phyloP scores from a whole-genome alignment of 2,329 filamentous ascomycete species.

The Colletotrichum horii region DNA sequence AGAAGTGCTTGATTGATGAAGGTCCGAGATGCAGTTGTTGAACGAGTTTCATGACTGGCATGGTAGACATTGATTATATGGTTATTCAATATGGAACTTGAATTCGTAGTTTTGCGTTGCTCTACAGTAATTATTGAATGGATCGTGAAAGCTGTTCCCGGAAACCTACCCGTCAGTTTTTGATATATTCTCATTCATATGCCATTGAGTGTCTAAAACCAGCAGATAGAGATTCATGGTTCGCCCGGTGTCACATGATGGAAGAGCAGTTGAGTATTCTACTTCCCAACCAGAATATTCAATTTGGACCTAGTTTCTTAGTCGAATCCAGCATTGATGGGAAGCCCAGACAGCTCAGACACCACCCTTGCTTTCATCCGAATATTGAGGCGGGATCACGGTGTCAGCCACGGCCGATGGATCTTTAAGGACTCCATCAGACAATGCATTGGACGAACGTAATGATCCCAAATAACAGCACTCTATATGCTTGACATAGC shows the following conservation, averaged over 20 bases:
- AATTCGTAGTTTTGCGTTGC: accelerated
- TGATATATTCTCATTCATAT: neutral
- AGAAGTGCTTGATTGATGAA: neutral
- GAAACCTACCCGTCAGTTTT: neutral
- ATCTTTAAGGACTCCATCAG: neutral
- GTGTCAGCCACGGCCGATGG: neutral
- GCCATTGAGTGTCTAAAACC: neutral
- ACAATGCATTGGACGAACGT: neutral
- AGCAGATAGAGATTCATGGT: accelerated
- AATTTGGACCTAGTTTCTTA: neutral
- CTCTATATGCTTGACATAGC: accelerated
- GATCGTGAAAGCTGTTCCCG: neutral
- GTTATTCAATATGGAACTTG: too few relatives aligned
- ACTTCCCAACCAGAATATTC: neutral
- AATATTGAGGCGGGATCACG: neutral
- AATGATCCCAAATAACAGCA: neutral
- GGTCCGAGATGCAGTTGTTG: neutral
- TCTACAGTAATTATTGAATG: neutral
- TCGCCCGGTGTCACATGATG: neutral
- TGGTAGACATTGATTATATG: neutral
- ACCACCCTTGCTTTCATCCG: neutral
- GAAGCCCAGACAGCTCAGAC: neutral
- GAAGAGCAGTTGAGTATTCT: neutral
- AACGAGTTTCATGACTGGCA: accelerated
- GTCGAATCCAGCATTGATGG: neutral